Evolutionary conservation across 441 rosid genomes (phyloP), one percentile per base, ranked within the genome.

Genomic region (Pelargonium australe): DNA sequence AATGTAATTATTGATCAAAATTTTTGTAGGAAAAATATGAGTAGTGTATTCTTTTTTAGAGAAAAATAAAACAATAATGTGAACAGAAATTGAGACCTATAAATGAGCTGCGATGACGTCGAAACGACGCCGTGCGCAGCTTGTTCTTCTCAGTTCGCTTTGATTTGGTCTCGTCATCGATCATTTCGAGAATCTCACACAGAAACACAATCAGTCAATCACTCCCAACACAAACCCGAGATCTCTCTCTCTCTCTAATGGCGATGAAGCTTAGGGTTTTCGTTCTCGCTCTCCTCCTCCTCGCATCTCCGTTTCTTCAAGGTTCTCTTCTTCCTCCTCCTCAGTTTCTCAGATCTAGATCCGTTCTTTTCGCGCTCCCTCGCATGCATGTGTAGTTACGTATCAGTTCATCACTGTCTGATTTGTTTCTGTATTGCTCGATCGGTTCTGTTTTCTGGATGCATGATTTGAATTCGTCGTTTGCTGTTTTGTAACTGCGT

Each of bases 271-370:
- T 86, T 77, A 84, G 89, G 85, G 87, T 86, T 89, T 82, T 91
- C 80, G 74, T 94, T 85, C 82, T 89, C 71, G 89, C 89, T 66
- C 77, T 94, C 69, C 85, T 94, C 80, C 84, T 94, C 80, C 83
- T 93, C 16, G 95, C 85, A 5, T 87, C 88, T 68, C 92, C 96
- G 73, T 73, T 94, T 64, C 83, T 89, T 68, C 95, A 86, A 81
- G 99, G 95, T 94, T 63, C 8, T 8, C 66, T 1, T 63, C n/a
- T 13, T 49, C 75, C 28, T 47, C 64, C 60, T 0, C 0, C 12
- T 16, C n/a, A 43, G 13, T 19, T 25, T 16, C 17, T 61, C 16
- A 76, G 91, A 92, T 88, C 91, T 76, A 73, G 87, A 87, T 83
- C 81, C 69, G 41, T 69, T 28, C 60, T 28, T 28, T 19, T 14